Percentiles rank a stretch among this genome's conserved stretches.
phyloP scores from a whole-genome alignment of 768 basidiomycete species.

The Neoboletus brunneissimus region DNA sequence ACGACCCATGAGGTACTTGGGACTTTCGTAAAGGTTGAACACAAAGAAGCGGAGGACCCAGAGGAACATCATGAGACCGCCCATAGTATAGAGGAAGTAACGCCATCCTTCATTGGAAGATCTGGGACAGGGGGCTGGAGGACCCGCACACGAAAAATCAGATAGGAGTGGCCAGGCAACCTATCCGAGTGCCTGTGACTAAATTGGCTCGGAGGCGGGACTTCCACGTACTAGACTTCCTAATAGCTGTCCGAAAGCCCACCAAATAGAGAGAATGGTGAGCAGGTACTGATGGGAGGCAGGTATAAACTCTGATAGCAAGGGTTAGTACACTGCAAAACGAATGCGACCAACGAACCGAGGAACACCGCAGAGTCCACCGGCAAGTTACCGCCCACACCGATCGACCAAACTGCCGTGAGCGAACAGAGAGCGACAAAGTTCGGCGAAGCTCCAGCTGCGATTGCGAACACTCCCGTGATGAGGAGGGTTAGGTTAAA shows the following conservation, averaged over 20 bases:
- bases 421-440: constrained; percentile 50
- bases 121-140: constrained; percentile 40
- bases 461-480: constrained; percentile 60
- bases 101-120: constrained; percentile 70
- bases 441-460: constrained; percentile 59
- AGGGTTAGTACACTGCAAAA: background rate
- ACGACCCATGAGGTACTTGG: constrained; percentile 69
- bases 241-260: constrained; percentile 73
- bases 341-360: constrained; percentile 38
- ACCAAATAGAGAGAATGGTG: constrained; percentile 75
- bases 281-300: constrained; percentile 72
- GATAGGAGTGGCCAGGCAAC: constrained; percentile 73
- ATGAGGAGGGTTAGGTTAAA: constrained; percentile 73
- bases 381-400: constrained; percentile 71
- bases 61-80: constrained; percentile 63
- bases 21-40: constrained; percentile 67
- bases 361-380: constrained; percentile 77
- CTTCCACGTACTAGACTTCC: constrained; percentile 42
- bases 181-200: constrained; percentile 26
- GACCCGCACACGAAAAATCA: constrained; percentile 58
- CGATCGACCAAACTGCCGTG: constrained; percentile 58
- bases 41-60: constrained; percentile 62
- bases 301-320: constrained; percentile 58
- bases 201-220: background rate
- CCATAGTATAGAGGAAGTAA: constrained; percentile 71